Percentiles rank a stretch among this genome's conserved stretches.
Conservation (phyloP, 352 stramenopile species). For the Nothophytophthora sp. region DNA sequence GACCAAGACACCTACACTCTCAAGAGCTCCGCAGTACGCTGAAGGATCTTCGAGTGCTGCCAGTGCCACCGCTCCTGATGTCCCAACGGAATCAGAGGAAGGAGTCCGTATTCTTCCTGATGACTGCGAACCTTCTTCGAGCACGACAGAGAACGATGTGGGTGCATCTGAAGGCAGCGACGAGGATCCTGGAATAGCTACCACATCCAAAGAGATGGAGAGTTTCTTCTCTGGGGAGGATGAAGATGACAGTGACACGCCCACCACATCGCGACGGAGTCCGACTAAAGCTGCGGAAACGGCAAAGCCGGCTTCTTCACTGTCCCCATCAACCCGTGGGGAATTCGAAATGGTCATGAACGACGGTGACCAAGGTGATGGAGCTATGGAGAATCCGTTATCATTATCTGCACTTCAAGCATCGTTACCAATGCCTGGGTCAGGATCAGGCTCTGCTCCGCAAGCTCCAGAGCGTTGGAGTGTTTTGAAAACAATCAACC, state of each 20-base stretch:
- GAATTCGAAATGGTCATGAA: slow-evolving; percentile 28
- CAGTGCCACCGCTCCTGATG: neutral
- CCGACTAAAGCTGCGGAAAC: neutral
- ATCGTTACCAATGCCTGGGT: slow-evolving; percentile 12
- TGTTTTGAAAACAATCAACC: too few relatives aligned
- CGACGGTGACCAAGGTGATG: too few relatives aligned
- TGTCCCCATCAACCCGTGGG: neutral
- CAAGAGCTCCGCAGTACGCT: too few relatives aligned
- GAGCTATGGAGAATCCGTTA: too few relatives aligned
- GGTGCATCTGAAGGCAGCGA: neutral
- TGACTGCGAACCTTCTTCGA: neutral
- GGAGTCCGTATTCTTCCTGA: neutral
- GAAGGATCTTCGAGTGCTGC: too few relatives aligned
- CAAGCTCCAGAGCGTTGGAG: neutral
- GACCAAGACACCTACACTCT: too few relatives aligned
- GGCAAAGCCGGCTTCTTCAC: neutral
- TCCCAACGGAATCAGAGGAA: neutral
- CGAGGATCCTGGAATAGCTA: slow-evolving; percentile 1
- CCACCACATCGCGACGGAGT: neutral
- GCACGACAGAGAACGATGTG: neutral
- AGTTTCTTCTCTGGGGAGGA: slow-evolving; percentile 7
- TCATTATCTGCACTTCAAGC: slow-evolving; percentile 26
- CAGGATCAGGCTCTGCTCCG: neutral
- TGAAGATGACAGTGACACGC: slow-evolving; percentile 1
- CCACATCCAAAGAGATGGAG: slow-evolving; percentile 5